Base-by-base conservation (phyloP, 306 rosid genomes). In the Vicia sativa region DNA sequence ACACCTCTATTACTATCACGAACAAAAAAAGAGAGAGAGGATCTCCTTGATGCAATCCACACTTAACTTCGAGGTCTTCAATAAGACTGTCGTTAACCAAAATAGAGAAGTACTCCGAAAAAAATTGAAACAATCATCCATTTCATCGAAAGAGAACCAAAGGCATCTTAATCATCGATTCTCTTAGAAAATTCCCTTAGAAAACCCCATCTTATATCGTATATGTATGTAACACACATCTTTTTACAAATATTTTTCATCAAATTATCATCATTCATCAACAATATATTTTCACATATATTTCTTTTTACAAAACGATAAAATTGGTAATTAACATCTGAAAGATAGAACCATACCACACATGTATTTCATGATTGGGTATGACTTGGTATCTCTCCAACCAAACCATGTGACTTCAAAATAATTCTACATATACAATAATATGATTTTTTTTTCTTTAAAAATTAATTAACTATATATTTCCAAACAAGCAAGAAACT, bases 331-430 rank as follows among this genome's bases (percentile, higher is more conserved):
- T 49, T 34, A 48, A 34, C 4, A 48, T n/a, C 48, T 66, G 56
- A 16, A 48, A 59, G 41, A 7, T 16, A 56, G n/a, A 13, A 38
- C 16, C n/a, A 5, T 67, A 74, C 78, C 9, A 3, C 73, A 74
- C 78, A 57, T 74, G 73, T 64, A 67, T 48, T 59, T 35, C 11
- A 67, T 67, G 37, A 60, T 50, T 68, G 58, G 49, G 67, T 54
- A 29, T 44, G 72, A 21, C 15, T 16, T 56, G 14, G 49, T 11
- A 25, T 54, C 58, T 44, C 55, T 58, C 39, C 38, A 7, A 50
- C 15, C 38, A 34, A 35, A 69, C 50, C 63, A 69, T 57, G 53
- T 53, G 66, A 42, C 46, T 41, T 28, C 21, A n/a, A 25, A 25
- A 25, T 5, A 53, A 14, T 6, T 55, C 15, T 46, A 6, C 4